These are phyloP conservation scores for Entoloma clypeatum DNA, from an alignment of 1,284 basidiomycete genomes.

Conservation along the genomic window DNA sequence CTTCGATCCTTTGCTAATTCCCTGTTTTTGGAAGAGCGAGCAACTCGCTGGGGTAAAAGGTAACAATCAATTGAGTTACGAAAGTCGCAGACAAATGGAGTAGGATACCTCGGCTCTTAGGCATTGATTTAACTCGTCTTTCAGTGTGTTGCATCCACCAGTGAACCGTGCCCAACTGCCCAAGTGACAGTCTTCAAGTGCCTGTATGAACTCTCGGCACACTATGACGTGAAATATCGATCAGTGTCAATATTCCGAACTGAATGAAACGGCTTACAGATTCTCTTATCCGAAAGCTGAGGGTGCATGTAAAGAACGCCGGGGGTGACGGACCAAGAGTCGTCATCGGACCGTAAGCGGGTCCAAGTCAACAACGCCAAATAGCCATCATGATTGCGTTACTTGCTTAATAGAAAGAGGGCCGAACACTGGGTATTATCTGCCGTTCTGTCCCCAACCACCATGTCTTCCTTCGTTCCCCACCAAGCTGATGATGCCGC, in stretches of 20 bases:
- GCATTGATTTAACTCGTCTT: constrained; percentile 70
- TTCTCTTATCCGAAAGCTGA: constrained; percentile 67
- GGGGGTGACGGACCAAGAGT: constrained; percentile 2
- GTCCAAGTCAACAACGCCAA: constrained; percentile 11
- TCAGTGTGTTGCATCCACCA: constrained; percentile 71
- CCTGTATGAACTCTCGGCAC: constrained; percentile 71
- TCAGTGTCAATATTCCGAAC: constrained; percentile 4
- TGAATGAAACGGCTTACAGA: constrained; percentile 39
- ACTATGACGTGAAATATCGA: constrained; percentile 45
- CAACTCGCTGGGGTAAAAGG: constrained; percentile 52
- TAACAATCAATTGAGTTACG: constrained; percentile 4
- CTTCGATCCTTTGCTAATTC: constrained; percentile 60
- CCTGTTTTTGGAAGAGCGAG: constrained; percentile 67
- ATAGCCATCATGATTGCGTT: constrained; percentile 7
- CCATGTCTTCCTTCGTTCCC: constrained; percentile 40
- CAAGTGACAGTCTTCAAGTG: constrained; percentile 64
- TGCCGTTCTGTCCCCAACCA: constrained; percentile 23
- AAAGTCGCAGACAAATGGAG: neutral
- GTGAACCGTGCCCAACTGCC: constrained; percentile 59
- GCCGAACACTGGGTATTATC: constrained; percentile 6
- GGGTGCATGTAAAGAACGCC: constrained; percentile 54
- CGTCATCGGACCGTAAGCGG: constrained; percentile 12
- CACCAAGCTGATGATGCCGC: constrained; percentile 51
- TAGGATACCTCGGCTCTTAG: constrained; percentile 67
- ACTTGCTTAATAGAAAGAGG: constrained; percentile 23